phyloP scores from a whole-genome alignment of 331 rosid species.

The Quercus tomentella region DNA sequence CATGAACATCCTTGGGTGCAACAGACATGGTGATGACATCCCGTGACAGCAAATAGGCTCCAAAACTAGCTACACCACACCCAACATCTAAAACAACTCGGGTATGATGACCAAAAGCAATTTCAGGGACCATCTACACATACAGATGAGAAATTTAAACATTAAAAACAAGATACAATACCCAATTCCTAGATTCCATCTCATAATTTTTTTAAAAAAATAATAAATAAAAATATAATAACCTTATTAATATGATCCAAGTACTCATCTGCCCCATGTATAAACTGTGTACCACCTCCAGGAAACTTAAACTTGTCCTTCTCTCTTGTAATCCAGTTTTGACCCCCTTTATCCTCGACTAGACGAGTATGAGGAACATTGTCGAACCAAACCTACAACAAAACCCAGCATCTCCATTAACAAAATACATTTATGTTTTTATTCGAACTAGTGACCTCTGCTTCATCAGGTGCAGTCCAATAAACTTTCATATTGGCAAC shows the following conservation, averaged over 20 bases:
- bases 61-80: slow-evolving; percentile 97
- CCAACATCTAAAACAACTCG: slow-evolving; percentile 92
- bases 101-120: slow-evolving; percentile 63
- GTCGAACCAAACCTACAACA: slow-evolving; percentile 75
- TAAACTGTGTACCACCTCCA: slow-evolving; percentile 95
- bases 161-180: slow-evolving; percentile 20
- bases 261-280: slow-evolving; percentile 86
- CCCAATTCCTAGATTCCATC: not conserved
- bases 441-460: too few relatives aligned
- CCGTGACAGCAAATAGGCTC: slow-evolving; percentile 75
- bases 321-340: slow-evolving; percentile 71
- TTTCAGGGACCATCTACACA: slow-evolving; percentile 71
- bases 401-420: not conserved
- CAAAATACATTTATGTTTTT: not conserved
- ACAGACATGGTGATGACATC: slow-evolving; percentile 81
- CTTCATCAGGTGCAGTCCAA: not conserved
- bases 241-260: slow-evolving; percentile 85
- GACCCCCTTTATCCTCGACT: slow-evolving; percentile 95
- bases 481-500: not conserved
- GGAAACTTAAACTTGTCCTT: slow-evolving; percentile 80
- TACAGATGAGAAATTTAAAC: slow-evolving; percentile 5
- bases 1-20: slow-evolving; percentile 97
- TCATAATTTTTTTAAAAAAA: not conserved
- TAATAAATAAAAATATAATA: not conserved
- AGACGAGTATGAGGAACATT: slow-evolving; percentile 90